These are phyloP conservation scores for Aspergillus indologenus DNA, from an alignment of 495 filamentous ascomycete genomes.

Conservation along the genomic window DNA sequence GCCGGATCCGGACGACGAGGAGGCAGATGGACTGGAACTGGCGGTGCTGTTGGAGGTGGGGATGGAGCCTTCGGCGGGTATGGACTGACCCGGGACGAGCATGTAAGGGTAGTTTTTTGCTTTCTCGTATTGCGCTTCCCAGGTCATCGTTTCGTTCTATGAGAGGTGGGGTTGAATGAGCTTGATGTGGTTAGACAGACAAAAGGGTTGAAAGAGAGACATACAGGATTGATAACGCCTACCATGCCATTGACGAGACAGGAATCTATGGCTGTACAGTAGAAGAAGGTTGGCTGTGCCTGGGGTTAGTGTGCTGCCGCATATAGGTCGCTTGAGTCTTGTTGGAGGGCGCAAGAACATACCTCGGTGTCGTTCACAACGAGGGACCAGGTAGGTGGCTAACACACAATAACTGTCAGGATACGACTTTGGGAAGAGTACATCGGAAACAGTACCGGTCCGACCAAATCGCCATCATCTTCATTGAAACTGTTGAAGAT, in stretches of 20 bases:
- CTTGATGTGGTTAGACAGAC: not conserved
- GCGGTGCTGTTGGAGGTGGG: slow-evolving; percentile 7
- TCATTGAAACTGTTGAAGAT: slow-evolving; percentile 30
- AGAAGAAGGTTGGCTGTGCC: slow-evolving; percentile 37
- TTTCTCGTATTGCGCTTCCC: slow-evolving; percentile 30
- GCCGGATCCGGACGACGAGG: slow-evolving; percentile 4
- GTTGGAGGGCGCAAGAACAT: slow-evolving; percentile 4
- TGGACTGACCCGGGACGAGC: slow-evolving; percentile 37
- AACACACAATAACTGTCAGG: not conserved
- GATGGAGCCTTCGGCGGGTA: slow-evolving; percentile 34
- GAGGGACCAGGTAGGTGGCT: slow-evolving; percentile 38
- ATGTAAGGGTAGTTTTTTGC: slow-evolving; percentile 36
- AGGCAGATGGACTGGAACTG: slow-evolving; percentile 11
- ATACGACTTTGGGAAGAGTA: not conserved
- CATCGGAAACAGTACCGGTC: slow-evolving; percentile 18
- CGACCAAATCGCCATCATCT: slow-evolving; percentile 28
- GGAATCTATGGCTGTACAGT: slow-evolving; percentile 40
- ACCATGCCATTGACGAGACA: slow-evolving; percentile 43
- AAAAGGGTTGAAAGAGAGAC: not conserved
- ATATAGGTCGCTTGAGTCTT: not conserved
- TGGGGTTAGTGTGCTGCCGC: slow-evolving; percentile 5
- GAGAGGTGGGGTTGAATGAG: not conserved
- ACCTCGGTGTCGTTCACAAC: slow-evolving; percentile 35
- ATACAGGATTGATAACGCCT: slow-evolving; percentile 40
- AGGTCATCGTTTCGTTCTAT: slow-evolving; percentile 35